A percentile compares a stretch with the other conserved stretches of the same genome.
Conservation (phyloP, 2,329 filamentous ascomycete species). For the Didymella exigua region DNA sequence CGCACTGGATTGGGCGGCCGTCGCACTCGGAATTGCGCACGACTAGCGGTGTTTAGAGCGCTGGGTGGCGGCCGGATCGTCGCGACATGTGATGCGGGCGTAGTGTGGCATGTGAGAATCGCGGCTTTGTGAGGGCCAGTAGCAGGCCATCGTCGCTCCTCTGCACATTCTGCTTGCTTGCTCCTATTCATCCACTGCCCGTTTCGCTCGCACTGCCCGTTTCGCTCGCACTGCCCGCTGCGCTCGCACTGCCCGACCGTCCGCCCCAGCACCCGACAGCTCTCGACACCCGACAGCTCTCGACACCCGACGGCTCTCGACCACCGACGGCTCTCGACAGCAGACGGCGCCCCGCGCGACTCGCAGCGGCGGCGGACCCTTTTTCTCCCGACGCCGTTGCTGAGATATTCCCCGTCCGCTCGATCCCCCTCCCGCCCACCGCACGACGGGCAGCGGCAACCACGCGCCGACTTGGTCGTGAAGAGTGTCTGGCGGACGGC, state of each 20-base stretch:
- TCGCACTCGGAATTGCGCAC: slow-evolving; percentile 1
- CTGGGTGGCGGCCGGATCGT: slow-evolving; percentile 18
- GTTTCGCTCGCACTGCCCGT: too few relatives aligned
- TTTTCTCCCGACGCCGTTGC: slow-evolving; percentile 1
- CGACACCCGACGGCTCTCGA: background rate
- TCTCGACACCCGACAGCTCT: too few relatives aligned
- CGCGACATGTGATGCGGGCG: slow-evolving; percentile 26
- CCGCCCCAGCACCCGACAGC: background rate
- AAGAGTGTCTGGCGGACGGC: slow-evolving; percentile 3
- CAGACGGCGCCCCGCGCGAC: background rate
- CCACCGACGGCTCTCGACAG: background rate
- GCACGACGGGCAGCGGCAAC: slow-evolving; percentile 13
- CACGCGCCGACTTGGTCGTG: slow-evolving; percentile 1
- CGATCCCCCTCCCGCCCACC: too few relatives aligned
- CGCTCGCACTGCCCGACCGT: slow-evolving; percentile 9
- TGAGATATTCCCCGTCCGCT: too few relatives aligned
- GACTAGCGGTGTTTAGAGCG: slow-evolving; percentile 19
- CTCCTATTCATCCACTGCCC: too few relatives aligned
- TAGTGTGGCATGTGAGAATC: slow-evolving; percentile 34
- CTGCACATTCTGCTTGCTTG: too few relatives aligned
- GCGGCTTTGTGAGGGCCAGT: slow-evolving; percentile 22
- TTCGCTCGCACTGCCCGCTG: slow-evolving; percentile 12
- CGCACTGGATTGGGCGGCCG: background rate
- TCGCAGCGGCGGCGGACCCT: background rate
- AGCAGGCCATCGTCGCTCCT: too few relatives aligned